Percentiles rank a stretch among this genome's conserved stretches.
These are phyloP conservation scores for Apiospora arundinis DNA, from an alignment of 2,329 filamentous ascomycete species.

Conservation along the genomic window DNA sequence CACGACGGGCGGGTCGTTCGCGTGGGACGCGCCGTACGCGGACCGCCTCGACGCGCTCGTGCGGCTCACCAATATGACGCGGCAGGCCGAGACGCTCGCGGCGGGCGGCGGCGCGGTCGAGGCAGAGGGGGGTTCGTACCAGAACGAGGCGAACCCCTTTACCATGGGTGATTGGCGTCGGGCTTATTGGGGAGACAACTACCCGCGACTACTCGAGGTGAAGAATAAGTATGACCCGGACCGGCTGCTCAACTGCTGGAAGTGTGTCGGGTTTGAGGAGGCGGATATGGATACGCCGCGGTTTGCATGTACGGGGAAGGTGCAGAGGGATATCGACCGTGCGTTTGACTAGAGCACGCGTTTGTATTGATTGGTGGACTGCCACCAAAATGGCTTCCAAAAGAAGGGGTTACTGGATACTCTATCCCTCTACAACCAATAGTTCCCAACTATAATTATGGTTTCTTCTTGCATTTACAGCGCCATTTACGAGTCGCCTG, in stretches of 20 bases:
- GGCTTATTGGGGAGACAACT: conserved; percentile 44
- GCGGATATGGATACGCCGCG: conserved; percentile 24
- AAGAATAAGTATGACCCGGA: conserved; percentile 44
- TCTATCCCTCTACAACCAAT: too few species aligned
- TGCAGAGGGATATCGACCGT: conserved; percentile 25
- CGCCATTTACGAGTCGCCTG: too few species aligned
- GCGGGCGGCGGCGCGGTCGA: conserved; percentile 26
- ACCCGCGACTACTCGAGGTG: conserved; percentile 36
- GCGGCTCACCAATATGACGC: conserved; percentile 25
- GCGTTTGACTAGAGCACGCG: not conserved
- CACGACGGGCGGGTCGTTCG: conserved; percentile 23
- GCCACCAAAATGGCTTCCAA: too few species aligned
- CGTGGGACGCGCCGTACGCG: conserved; percentile 30
- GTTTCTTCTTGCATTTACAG: too few species aligned
- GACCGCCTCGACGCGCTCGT: conserved; percentile 30
- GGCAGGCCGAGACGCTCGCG: conserved; percentile 28
- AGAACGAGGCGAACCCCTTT: conserved; percentile 46
- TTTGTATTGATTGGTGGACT: too few species aligned
- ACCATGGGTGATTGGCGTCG: conserved; percentile 44
- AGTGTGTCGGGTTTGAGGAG: conserved; percentile 33
- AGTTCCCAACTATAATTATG: too few species aligned
- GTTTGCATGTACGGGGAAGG: conserved; percentile 28
- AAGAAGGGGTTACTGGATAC: too few species aligned
- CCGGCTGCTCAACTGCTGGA: conserved; percentile 40
- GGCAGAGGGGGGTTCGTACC: conserved; percentile 45